phyloP scores from a whole-genome alignment of 768 basidiomycete species.

The Hygrocybe coccinea region DNA sequence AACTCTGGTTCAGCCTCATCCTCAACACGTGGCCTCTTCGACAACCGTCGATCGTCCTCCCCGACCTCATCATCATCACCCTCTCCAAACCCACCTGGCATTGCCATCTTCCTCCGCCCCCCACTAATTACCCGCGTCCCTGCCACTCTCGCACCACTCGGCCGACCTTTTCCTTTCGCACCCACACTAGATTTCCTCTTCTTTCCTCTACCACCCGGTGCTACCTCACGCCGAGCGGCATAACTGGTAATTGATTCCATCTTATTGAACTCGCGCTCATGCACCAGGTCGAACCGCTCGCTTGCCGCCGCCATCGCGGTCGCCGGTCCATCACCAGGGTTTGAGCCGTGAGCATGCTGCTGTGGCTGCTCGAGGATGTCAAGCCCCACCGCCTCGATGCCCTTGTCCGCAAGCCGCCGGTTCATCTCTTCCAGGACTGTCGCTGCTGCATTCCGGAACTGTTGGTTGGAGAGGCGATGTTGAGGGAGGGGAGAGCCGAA shows the following conservation, averaged over 20 bases:
- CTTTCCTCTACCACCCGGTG: conserved; percentile 26
- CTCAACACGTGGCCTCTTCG: conserved; percentile 45
- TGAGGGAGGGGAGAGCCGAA: conserved; percentile 74
- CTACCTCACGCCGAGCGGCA: conserved; percentile 29
- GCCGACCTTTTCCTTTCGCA: conserved; percentile 20
- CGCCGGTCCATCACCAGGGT: conserved; percentile 23
- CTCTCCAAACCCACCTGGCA: conserved; percentile 58
- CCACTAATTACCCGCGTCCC: conserved; percentile 46
- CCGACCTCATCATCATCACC: conserved; percentile 43
- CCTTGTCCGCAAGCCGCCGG: conserved; percentile 54
- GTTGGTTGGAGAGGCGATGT: conserved; percentile 55
- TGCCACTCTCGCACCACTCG: conserved; percentile 20
- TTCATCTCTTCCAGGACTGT: conserved; percentile 82
- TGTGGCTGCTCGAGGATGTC: conserved; percentile 7
- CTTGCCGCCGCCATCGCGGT: conserved; percentile 32
- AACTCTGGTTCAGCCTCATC: conserved; percentile 8
- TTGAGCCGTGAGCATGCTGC: not conserved
- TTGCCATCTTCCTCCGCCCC: conserved; percentile 38
- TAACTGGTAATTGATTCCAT: conserved; percentile 68
- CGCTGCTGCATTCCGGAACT: conserved; percentile 63
- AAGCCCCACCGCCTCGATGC: conserved; percentile 38
- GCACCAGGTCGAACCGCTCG: conserved; percentile 52
- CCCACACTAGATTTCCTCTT: conserved; percentile 52
- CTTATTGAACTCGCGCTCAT: conserved; percentile 62
- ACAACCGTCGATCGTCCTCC: conserved; percentile 35